Evolutionary conservation across 2,329 filamentous ascomycete species (phyloP).

Genomic region (Aspergillus japonicus): DNA sequence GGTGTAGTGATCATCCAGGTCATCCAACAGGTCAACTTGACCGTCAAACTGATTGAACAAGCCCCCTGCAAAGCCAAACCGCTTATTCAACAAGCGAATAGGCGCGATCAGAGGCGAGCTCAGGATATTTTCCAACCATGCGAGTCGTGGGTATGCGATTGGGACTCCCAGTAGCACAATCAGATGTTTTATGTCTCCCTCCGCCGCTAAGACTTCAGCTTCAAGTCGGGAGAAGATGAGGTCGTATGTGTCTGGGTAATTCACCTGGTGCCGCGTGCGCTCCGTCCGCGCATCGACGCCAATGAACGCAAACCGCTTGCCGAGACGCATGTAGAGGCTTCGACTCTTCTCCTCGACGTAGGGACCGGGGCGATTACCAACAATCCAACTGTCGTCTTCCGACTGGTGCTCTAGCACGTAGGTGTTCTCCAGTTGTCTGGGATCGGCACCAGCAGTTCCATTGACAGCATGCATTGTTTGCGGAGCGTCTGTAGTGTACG

Average conservation of each 20-base stretch:
- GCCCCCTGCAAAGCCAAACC: conserved; percentile 80
- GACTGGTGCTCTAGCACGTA: conserved; percentile 63
- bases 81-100: conserved; percentile 83
- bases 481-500: conserved; percentile 74
- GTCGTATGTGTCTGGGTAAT: conserved; percentile 69
- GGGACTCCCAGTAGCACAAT: conserved; percentile 68
- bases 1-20: conserved; percentile 75
- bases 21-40: conserved; percentile 62
- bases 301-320: conserved; percentile 62
- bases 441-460: conserved; percentile 58
- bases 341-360: conserved; percentile 63
- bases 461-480: conserved; percentile 53
- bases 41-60: conserved; percentile 95
- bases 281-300: conserved; percentile 63
- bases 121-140: conserved; percentile 95
- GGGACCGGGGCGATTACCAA: conserved; percentile 69
- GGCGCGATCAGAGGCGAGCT: conserved; percentile 82
- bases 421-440: conserved; percentile 69
- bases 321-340: conserved; percentile 63
- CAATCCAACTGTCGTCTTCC: conserved; percentile 72
- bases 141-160: conserved; percentile 70
- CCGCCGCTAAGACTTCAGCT: conserved; percentile 50
- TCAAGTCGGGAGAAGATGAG: conserved; percentile 58
- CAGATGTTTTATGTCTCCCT: conserved; percentile 61
- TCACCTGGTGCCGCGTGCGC: conserved; percentile 89